phyloP scores from a whole-genome alignment of 129 eudicot species.

The Artemisia annua region DNA sequence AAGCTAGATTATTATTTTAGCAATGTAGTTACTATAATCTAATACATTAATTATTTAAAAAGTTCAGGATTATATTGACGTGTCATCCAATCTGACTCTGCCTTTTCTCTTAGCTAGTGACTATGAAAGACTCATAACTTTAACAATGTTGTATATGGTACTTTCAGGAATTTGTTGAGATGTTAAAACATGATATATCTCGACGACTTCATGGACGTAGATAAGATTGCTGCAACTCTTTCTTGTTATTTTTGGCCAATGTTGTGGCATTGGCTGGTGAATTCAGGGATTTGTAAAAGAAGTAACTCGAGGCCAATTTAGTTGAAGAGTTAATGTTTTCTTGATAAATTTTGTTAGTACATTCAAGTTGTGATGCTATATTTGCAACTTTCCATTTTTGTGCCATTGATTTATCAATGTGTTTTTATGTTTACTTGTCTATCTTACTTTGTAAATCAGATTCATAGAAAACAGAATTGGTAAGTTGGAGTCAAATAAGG shows the following conservation, averaged over 20 bases:
- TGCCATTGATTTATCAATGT: background rate
- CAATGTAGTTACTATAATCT: background rate
- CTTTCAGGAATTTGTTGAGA: constrained; percentile 63
- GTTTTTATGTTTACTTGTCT: background rate
- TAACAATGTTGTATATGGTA: constrained; percentile 8
- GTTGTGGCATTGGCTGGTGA: background rate
- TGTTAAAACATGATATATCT: constrained; percentile 55
- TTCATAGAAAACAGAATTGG: background rate
- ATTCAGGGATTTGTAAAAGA: background rate
- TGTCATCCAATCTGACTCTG: no score
- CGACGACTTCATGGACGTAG: constrained; percentile 44
- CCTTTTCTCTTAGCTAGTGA: no score
- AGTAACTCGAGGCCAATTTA: background rate
- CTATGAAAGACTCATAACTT: background rate
- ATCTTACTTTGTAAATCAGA: background rate
- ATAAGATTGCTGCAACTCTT: constrained; percentile 15
- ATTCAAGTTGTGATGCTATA: background rate
- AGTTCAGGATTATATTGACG: no score
- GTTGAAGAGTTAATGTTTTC: background rate
- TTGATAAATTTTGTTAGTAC: constrained; percentile 1
- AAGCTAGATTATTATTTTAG: no score
- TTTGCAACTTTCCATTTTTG: background rate
- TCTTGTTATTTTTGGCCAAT: background rate
- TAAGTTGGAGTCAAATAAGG: background rate
- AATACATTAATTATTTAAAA: background rate